These are phyloP conservation scores for Leccinum rimulosum DNA, from an alignment of 768 basidiomycete species.

Conservation along the genomic window DNA sequence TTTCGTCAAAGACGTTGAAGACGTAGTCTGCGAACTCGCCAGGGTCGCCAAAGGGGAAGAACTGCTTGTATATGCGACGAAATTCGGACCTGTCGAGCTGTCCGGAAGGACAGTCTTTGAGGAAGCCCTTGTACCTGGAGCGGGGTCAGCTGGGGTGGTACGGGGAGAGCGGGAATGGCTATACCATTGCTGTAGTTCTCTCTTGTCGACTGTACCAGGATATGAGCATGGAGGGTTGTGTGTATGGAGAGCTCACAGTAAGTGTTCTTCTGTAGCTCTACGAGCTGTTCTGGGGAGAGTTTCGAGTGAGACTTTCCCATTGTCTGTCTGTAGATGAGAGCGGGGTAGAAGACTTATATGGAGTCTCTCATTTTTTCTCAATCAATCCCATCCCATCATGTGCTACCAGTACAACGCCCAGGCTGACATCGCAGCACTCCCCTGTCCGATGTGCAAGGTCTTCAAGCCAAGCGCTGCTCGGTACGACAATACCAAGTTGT, in stretches of 20 bases:
- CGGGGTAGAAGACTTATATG: slow-evolving; percentile 21
- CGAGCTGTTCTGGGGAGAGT: slow-evolving; percentile 88
- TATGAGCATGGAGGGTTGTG: slow-evolving; percentile 13
- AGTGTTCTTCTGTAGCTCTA: slow-evolving; percentile 95
- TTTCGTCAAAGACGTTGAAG: slow-evolving; percentile 96
- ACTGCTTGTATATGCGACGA: slow-evolving; percentile 97
- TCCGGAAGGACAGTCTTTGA: slow-evolving; percentile 97
- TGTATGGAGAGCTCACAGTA: slow-evolving; percentile 65
- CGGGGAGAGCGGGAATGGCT: slow-evolving; percentile 7
- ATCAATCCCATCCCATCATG: slow-evolving; percentile 40
- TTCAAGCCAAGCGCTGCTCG: slow-evolving; percentile 60
- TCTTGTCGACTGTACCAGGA: slow-evolving; percentile 78
- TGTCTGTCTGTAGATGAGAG: slow-evolving; percentile 33
- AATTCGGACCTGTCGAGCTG: slow-evolving; percentile 96
- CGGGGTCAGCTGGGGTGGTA: slow-evolving; percentile 10
- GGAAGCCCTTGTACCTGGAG: slow-evolving; percentile 95
- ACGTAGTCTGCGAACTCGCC: slow-evolving; percentile 96
- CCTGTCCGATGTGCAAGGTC: slow-evolving; percentile 85
- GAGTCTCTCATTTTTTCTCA: neutral
- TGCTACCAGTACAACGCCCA: slow-evolving; percentile 71
- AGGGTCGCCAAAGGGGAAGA: slow-evolving; percentile 99
- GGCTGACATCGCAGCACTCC: slow-evolving; percentile 58
- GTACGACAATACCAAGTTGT: slow-evolving; percentile 28
- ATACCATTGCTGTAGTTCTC: slow-evolving; percentile 94
- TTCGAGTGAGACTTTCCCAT: slow-evolving; percentile 99